Conservation (phyloP, 441 rosid species). For the Oxalis stricta region DNA sequence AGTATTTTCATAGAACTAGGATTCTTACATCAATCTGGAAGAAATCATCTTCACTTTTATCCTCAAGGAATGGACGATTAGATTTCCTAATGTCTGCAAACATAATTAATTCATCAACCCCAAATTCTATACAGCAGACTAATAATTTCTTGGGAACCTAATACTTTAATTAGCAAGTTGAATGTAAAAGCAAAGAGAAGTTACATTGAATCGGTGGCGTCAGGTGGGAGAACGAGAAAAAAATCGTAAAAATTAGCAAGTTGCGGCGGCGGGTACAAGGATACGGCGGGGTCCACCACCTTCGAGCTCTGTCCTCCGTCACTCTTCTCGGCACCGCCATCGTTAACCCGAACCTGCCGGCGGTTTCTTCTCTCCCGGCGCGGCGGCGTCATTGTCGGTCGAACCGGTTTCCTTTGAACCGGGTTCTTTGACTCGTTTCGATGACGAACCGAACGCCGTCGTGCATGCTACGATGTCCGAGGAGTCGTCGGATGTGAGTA, state of each 20-base stretch:
- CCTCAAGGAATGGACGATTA: constrained; percentile 65
- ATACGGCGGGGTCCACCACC: constrained; percentile 26
- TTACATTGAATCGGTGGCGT: constrained; percentile 60
- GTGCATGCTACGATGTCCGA: constrained; percentile 70
- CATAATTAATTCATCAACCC: neutral
- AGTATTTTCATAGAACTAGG: too few species aligned
- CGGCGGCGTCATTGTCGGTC: constrained; percentile 16
- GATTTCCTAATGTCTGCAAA: constrained; percentile 75
- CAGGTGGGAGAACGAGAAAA: constrained; percentile 56
- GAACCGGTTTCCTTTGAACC: constrained; percentile 21
- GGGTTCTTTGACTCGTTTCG: constrained; percentile 30
- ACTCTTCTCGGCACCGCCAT: constrained; percentile 2
- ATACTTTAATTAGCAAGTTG: neutral
- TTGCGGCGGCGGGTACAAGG: constrained; percentile 55
- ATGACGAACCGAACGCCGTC: constrained; percentile 37
- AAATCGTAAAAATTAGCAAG: constrained; percentile 68
- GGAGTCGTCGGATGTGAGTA: constrained; percentile 52
- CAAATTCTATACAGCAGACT: neutral
- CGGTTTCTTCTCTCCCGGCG: constrained; percentile 11
- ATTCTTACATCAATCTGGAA: constrained; percentile 83
- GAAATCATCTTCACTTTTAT: constrained; percentile 62
- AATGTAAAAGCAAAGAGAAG: neutral
- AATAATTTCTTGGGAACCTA: neutral
- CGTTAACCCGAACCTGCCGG: neutral
- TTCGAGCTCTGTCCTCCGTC: neutral